Conservation (phyloP, 441 rosid genomes). For the Corymbia calophylla region DNA sequence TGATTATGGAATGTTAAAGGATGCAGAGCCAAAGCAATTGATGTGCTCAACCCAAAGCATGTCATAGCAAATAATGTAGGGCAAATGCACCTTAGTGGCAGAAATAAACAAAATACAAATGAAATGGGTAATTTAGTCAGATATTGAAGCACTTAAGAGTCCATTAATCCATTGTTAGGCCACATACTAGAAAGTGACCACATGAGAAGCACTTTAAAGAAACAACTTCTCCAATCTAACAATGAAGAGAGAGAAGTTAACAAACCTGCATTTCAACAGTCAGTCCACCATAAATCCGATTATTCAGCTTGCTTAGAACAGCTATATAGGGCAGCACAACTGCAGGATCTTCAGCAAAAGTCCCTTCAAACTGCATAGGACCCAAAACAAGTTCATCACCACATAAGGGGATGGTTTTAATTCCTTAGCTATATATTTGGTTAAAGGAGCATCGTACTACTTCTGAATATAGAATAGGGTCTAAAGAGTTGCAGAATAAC, state of each 20-base stretch:
- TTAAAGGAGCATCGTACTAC: not conserved
- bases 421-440: not conserved
- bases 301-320: slow-evolving; percentile 60
- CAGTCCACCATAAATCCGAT: slow-evolving; percentile 41
- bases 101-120: not conserved
- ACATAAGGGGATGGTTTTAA: not conserved
- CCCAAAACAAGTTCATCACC: not conserved
- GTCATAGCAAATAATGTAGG: not conserved
- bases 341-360: slow-evolving; percentile 46
- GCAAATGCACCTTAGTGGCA: not conserved
- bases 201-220: not conserved
- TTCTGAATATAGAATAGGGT: not conserved
- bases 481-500: not conserved
- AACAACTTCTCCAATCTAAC: not conserved
- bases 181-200: not conserved
- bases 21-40: not conserved
- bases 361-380: slow-evolving; percentile 46
- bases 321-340: slow-evolving; percentile 55
- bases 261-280: slow-evolving; percentile 66
- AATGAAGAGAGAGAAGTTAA: not conserved
- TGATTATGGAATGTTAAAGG: not conserved
- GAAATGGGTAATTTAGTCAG: not conserved
- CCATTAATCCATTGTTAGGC: not conserved
- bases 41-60: slow-evolving; percentile 16
- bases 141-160: not conserved